Percentiles rank a stretch among this genome's conserved stretches.
phyloP scores from a whole-genome alignment of 768 basidiomycete species.

The Naganishia vaughanmartiniae region DNA sequence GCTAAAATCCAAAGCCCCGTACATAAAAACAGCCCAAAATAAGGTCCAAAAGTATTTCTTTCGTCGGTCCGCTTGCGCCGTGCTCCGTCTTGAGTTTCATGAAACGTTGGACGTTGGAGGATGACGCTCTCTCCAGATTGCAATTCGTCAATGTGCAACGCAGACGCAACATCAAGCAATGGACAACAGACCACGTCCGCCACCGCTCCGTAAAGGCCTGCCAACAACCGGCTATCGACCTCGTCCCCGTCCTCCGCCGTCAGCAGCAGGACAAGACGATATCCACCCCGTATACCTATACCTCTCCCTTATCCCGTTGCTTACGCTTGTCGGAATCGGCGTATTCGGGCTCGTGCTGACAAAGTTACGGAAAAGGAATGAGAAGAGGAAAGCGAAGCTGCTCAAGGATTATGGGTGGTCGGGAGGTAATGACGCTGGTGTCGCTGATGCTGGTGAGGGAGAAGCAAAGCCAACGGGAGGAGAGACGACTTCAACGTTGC shows the following conservation, averaged over 20 bases:
- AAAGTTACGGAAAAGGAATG: constrained; percentile 36
- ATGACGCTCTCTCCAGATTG: not conserved
- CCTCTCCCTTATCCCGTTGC: constrained; percentile 37
- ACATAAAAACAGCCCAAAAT: too few species aligned
- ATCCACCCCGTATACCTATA: constrained; percentile 10
- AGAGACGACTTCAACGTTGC: not conserved
- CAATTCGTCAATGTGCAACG: too few species aligned
- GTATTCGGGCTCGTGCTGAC: constrained; percentile 29
- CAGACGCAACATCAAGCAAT: too few species aligned
- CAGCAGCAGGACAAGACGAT: not conserved
- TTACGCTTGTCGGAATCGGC: constrained; percentile 35
- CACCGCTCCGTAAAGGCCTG: constrained; percentile 21
- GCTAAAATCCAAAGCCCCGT: too few species aligned
- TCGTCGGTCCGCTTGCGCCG: not conserved
- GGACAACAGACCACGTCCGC: constrained; percentile 17
- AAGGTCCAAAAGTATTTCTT: not conserved
- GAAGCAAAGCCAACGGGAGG: not conserved
- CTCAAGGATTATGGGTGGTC: constrained; percentile 32
- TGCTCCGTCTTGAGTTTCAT: not conserved
- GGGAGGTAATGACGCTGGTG: not conserved
- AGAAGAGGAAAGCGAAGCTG: constrained; percentile 33
- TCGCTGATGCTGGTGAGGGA: not conserved
- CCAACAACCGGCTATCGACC: constrained; percentile 4
- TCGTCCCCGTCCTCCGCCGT: not conserved
- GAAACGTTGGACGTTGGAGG: too few species aligned